Base-by-base conservation (phyloP, 169 alveolate genomes). In the Eimeria sp. region DNA sequence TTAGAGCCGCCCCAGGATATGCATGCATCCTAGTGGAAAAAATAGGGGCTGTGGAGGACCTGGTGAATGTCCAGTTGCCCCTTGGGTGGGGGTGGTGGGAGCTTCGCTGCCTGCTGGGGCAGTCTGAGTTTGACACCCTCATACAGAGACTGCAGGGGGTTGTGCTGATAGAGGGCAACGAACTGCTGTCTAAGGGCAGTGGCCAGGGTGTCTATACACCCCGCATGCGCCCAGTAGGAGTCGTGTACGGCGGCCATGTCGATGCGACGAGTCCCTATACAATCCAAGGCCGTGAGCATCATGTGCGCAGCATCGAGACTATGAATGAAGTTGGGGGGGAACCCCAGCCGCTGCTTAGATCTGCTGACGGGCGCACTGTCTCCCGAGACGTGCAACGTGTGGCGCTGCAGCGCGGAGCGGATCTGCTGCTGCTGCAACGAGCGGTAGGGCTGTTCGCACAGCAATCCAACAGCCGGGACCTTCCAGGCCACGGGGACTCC, bases 301-400 rank as follows among this genome's bases (percentile, higher is more conserved):
- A 99, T 97, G 96, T 99, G 99, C 40, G 99, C 98, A 10, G 99
- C 99, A 96, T 99, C 99, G 40, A 99, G 97, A 6, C 99, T 98
- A 96, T 99, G 99, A 40, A 99, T 99, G 96, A 97, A 99, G 92
- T 99, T 99, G 20, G 99, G 99, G 57, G 99, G 99, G 96, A 99
- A 99, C 0, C 99, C 99, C 82, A 99, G 96, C 87, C 99, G 98
- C 97, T 99, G 99, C 94, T 99, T 98, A 45, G 98, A 92, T 72
- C 87, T 95, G 58, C 95, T 93, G 49, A 96, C 87, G 27, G 95
- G 73, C 22, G 95, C 97, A 84, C 95, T 91, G 57, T 67, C 94
- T 1, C 97, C 97, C n/a, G 97, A 83, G n/a, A 98, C 97, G 89
- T 97, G 97, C 47, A 98, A 96, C 49, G 98, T 97, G 92, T 92